Evolutionary conservation across 73 alveolate genomes (phyloP).

Genomic region (Stentor coeruleus): DNA sequence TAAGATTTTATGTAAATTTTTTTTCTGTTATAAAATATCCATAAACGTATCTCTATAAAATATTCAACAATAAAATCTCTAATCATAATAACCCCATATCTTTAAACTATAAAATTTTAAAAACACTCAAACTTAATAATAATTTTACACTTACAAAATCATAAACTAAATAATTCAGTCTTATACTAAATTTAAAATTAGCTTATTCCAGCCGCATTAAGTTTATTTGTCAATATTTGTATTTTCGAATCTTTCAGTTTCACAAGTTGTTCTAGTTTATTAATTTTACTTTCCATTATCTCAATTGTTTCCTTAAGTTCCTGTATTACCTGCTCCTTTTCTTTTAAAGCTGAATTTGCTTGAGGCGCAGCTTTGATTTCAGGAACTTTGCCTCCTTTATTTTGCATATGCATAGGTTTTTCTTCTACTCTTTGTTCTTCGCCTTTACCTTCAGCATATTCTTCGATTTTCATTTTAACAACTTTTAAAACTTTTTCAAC

Average conservation of each 20-base stretch:
- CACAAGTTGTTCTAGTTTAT: slow-evolving; percentile 41
- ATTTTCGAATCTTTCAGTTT: slow-evolving; percentile 47
- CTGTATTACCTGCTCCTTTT: slow-evolving; percentile 35
- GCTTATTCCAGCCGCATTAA: slow-evolving; percentile 50
- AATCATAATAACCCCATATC: too few relatives aligned
- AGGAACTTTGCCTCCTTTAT: slow-evolving; percentile 5
- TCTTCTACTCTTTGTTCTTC: slow-evolving; percentile 9
- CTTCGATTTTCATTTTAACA: slow-evolving; percentile 31
- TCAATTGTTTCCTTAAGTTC: slow-evolving; percentile 49
- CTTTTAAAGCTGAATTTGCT: slow-evolving; percentile 7
- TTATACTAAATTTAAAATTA: too few relatives aligned
- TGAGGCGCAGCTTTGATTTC: slow-evolving; percentile 29
- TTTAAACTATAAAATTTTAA: too few relatives aligned
- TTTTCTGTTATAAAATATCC: too few relatives aligned
- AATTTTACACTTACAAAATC: too few relatives aligned
- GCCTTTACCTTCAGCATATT: too few relatives aligned
- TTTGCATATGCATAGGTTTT: slow-evolving; percentile 4
- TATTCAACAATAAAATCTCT: too few relatives aligned
- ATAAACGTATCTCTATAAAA: too few relatives aligned
- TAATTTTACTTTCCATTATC: slow-evolving; percentile 39
- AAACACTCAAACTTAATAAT: too few relatives aligned
- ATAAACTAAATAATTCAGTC: too few relatives aligned
- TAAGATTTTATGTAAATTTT: too few relatives aligned
- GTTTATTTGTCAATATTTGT: slow-evolving; percentile 33
- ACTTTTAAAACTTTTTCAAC: slow-evolving; percentile 76